Evolutionary conservation across 2,329 filamentous ascomycete species (phyloP).

Genomic region (Neofusicoccum cordaticola): DNA sequence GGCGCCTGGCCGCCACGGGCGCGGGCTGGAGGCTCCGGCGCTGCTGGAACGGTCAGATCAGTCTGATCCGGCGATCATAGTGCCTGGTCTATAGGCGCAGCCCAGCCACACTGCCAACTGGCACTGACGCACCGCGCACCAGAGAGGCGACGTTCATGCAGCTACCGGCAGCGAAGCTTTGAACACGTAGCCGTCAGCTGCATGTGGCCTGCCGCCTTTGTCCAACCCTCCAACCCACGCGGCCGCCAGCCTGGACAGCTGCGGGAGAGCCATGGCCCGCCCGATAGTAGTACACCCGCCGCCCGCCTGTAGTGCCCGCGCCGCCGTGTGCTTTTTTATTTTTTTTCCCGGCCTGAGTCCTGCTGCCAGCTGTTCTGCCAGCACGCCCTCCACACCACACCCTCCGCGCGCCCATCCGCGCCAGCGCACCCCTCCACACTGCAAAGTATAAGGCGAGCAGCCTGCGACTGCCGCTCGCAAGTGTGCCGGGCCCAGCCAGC

Average conservation of each 20-base stretch:
- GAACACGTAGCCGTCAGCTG: conserved; percentile 19
- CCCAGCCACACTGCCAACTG: conserved; percentile 33
- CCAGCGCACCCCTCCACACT: conserved; percentile 15
- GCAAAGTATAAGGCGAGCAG: neutral
- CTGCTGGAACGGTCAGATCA: conserved; percentile 1
- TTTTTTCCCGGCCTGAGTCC: conserved; percentile 15
- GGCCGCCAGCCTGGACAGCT: neutral
- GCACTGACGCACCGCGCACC: conserved; percentile 26
- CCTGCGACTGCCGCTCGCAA: conserved; percentile 20
- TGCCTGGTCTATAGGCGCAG: conserved; percentile 13
- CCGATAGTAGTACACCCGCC: conserved; percentile 4
- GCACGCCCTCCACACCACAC: neutral
- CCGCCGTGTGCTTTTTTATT: conserved; percentile 21
- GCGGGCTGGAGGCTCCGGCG: neutral
- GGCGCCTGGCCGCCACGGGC: neutral
- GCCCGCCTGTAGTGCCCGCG: conserved; percentile 21
- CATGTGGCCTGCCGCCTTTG: conserved; percentile 2
- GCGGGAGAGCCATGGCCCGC: neutral
- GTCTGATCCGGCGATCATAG: conserved; percentile 21
- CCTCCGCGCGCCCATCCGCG: neutral
- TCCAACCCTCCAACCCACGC: neutral
- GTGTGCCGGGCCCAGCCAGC: conserved; percentile 18
- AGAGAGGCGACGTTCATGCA: conserved; percentile 5
- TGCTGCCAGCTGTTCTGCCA: conserved; percentile 10
- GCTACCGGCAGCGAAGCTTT: conserved; percentile 14